phyloP scores from a whole-genome alignment of 805 yeast species.

The Osmozyma mogii region DNA sequence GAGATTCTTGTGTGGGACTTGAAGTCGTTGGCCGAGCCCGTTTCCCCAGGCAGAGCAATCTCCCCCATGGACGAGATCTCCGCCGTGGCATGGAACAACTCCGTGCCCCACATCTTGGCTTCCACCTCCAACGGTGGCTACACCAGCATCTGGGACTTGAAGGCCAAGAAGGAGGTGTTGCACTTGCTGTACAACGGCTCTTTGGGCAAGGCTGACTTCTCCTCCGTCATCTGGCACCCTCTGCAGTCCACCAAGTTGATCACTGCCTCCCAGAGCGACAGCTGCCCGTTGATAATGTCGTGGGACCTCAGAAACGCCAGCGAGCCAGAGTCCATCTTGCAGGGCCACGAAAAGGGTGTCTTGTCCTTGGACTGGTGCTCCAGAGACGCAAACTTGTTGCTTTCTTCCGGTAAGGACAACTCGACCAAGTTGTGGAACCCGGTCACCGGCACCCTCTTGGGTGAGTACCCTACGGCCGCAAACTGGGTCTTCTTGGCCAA shows the following conservation, averaged over 20 bases:
- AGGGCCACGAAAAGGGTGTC: slow-evolving; percentile 84
- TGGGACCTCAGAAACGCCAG: slow-evolving; percentile 95
- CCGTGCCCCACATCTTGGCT: slow-evolving; percentile 80
- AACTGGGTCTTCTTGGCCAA: slow-evolving; percentile 89
- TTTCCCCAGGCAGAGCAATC: slow-evolving; percentile 69
- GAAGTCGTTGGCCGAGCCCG: slow-evolving; percentile 48
- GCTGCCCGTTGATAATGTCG: slow-evolving; percentile 68
- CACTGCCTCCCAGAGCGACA: slow-evolving; percentile 81
- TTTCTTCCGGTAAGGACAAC: slow-evolving; percentile 92
- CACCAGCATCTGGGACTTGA: slow-evolving; percentile 91
- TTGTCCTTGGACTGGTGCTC: slow-evolving; percentile 90
- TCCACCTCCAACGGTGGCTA: slow-evolving; percentile 79
- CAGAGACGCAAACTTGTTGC: slow-evolving; percentile 66
- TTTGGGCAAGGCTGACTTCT: slow-evolving; percentile 55
- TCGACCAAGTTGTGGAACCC: slow-evolving; percentile 90
- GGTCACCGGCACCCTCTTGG: slow-evolving; percentile 57
- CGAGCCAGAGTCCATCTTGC: slow-evolving; percentile 71
- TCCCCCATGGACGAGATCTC: slow-evolving; percentile 76
- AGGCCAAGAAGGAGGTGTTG: slow-evolving; percentile 78
- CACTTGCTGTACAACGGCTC: slow-evolving; percentile 68
- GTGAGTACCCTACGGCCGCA: slow-evolving; percentile 84
- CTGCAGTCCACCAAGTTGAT: slow-evolving; percentile 73
- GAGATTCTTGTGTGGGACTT: slow-evolving; percentile 90
- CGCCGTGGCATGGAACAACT: slow-evolving; percentile 82
- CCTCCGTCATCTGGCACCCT: slow-evolving; percentile 95